Evolutionary conservation across 140 eudicot genomes (phyloP).

Genomic region (Cichorium intybus): DNA sequence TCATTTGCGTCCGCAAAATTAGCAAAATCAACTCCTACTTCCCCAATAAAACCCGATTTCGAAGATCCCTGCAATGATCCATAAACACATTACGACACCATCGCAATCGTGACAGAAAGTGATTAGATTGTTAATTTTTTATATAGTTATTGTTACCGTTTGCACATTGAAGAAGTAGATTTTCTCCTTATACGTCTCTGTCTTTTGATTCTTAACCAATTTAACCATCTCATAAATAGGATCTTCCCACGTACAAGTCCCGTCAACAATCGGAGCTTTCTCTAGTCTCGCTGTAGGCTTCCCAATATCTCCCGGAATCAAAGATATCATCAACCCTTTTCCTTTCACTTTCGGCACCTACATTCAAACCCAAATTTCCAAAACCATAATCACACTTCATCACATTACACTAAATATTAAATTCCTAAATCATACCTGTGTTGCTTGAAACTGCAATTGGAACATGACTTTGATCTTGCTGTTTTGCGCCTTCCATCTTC

Average conservation of each 20-base stretch:
- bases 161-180: constrained; percentile 66
- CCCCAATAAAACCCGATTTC: constrained; percentile 75
- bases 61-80: constrained; percentile 73
- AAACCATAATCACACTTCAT: not conserved
- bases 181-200: constrained; percentile 64
- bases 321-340: constrained; percentile 65
- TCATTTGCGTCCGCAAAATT: constrained; percentile 65
- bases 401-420: not conserved
- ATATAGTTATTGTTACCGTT: constrained; percentile 45
- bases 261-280: constrained; percentile 64
- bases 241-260: constrained; percentile 71
- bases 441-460: constrained; percentile 84
- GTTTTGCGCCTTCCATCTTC: constrained; percentile 73
- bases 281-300: constrained; percentile 71
- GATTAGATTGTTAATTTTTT: too few species aligned
- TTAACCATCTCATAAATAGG: constrained; percentile 87
- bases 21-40: constrained; percentile 76
- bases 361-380: not conserved
- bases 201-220: constrained; percentile 54
- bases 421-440: constrained; percentile 49
- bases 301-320: constrained; percentile 83
- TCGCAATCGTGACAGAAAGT: not conserved
- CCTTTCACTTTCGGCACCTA: constrained; percentile 87
- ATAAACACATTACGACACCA: constrained; percentile 6
- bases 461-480: constrained; percentile 83